Evolutionary conservation across 768 basidiomycete genomes (phyloP).

Genomic region (Mycena filopes): DNA sequence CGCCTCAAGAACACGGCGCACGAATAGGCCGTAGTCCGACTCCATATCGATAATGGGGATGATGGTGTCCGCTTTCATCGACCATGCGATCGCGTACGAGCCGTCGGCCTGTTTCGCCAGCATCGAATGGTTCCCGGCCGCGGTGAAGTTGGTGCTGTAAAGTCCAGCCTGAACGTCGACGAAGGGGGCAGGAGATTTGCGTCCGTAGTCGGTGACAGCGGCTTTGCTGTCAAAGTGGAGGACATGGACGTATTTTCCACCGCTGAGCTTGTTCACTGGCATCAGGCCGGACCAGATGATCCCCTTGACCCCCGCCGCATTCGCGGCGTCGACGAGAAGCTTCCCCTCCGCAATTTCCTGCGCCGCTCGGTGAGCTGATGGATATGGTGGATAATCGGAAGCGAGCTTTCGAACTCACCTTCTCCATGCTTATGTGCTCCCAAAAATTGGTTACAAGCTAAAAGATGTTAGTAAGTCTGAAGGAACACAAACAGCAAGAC

Average conservation of each 20-base stretch:
- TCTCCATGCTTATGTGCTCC: conserved; percentile 16
- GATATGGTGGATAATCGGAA: conserved; percentile 1
- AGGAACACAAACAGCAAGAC: not conserved
- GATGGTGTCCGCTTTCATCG: conserved; percentile 1
- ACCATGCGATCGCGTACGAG: not conserved
- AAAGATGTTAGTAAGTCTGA: not conserved
- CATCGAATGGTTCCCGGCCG: too few relatives aligned
- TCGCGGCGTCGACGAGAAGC: too few relatives aligned
- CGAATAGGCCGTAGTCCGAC: conserved; percentile 20
- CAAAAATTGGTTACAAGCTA: conserved; percentile 27
- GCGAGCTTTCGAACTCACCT: conserved; percentile 14
- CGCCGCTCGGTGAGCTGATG: too few relatives aligned
- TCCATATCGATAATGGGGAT: conserved; percentile 16
- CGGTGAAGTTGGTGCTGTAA: conserved; percentile 5
- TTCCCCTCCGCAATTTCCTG: too few relatives aligned
- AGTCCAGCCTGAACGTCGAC: too few relatives aligned
- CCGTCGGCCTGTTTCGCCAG: conserved; percentile 5
- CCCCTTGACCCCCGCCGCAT: too few relatives aligned
- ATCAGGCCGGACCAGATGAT: conserved; percentile 29
- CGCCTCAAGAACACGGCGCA: conserved; percentile 20
- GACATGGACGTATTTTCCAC: conserved; percentile 13
- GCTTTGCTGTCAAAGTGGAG: too few relatives aligned
- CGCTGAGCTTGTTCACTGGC: not conserved
- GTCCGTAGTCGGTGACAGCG: too few relatives aligned
- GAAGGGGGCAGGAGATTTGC: too few relatives aligned